These are phyloP conservation scores for Candida tammaniensis DNA, from an alignment of 805 yeast genomes.

Conservation along the genomic window DNA sequence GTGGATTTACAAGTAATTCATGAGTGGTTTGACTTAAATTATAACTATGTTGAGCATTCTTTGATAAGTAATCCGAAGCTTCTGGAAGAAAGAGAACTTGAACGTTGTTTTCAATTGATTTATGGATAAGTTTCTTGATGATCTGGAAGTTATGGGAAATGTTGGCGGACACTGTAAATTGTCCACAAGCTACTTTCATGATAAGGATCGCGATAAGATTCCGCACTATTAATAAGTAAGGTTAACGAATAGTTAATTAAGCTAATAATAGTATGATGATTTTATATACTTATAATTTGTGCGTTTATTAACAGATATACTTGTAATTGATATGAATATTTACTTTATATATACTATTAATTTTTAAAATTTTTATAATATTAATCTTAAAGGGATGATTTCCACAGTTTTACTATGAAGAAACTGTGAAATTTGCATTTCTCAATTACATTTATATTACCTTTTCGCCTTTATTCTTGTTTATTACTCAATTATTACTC, in stretches of 20 bases:
- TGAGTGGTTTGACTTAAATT: conserved; percentile 47
- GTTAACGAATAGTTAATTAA: background rate
- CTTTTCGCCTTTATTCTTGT: too few relatives aligned
- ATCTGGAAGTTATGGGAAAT: conserved; percentile 55
- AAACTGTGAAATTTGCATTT: too few relatives aligned
- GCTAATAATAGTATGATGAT: too few relatives aligned
- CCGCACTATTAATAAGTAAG: conserved; percentile 2
- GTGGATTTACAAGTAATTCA: conserved; percentile 38
- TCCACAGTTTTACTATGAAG: too few relatives aligned
- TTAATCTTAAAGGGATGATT: too few relatives aligned
- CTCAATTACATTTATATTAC: too few relatives aligned
- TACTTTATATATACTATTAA: too few relatives aligned
- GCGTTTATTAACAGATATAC: too few relatives aligned
- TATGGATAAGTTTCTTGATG: conserved; percentile 57
- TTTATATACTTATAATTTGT: too few relatives aligned
- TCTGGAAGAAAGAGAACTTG: conserved; percentile 84
- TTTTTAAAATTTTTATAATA: too few relatives aligned
- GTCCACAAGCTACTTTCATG: conserved; percentile 46
- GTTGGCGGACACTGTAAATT: conserved; percentile 71
- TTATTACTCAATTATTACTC: too few relatives aligned
- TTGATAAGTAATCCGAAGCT: conserved; percentile 85
- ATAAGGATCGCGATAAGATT: conserved; percentile 1
- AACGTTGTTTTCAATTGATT: conserved; percentile 62
- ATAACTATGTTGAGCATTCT: conserved; percentile 63
- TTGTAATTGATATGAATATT: too few relatives aligned